Evolutionary conservation across 2,329 filamentous ascomycete species (phyloP).

Genomic region (Pseudogymnoascus sp.): DNA sequence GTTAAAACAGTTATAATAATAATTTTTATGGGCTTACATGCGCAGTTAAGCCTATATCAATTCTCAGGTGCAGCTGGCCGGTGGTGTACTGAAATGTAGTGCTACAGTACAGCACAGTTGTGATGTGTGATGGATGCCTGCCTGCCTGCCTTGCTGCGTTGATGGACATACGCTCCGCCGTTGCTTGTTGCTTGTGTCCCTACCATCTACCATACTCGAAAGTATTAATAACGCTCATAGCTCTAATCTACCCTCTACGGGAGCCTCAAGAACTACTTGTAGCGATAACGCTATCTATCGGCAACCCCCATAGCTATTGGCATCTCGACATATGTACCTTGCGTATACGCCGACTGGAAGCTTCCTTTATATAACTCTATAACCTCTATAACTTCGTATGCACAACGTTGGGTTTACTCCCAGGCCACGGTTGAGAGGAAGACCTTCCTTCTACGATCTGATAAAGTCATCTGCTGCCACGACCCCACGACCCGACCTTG

Average conservation of each 20-base stretch:
- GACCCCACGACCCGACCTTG: constrained; percentile 32
- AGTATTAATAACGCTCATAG: background rate
- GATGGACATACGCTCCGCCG: background rate
- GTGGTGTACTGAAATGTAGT: background rate
- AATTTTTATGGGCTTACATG: background rate
- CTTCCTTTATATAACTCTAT: background rate
- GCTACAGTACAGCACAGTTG: background rate
- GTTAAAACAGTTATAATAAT: background rate
- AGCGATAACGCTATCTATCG: constrained; percentile 7
- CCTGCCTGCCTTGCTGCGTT: background rate
- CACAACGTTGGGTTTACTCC: constrained; percentile 13
- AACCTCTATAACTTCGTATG: constrained; percentile 1
- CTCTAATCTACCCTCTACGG: background rate
- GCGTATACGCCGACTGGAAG: background rate
- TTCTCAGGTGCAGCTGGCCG: background rate
- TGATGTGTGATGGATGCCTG: background rate
- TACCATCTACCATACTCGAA: background rate
- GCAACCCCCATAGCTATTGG: constrained; percentile 6
- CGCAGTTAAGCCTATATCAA: background rate
- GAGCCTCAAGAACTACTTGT: constrained; percentile 5
- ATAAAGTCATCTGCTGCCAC: constrained; percentile 30
- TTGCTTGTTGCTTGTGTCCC: no score
- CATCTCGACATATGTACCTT: background rate
- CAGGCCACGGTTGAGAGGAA: constrained; percentile 47
- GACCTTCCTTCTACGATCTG: constrained; percentile 55